These are phyloP conservation scores for Diatrype stigma DNA, from an alignment of 2,329 filamentous ascomycete species.

Conservation along the genomic window DNA sequence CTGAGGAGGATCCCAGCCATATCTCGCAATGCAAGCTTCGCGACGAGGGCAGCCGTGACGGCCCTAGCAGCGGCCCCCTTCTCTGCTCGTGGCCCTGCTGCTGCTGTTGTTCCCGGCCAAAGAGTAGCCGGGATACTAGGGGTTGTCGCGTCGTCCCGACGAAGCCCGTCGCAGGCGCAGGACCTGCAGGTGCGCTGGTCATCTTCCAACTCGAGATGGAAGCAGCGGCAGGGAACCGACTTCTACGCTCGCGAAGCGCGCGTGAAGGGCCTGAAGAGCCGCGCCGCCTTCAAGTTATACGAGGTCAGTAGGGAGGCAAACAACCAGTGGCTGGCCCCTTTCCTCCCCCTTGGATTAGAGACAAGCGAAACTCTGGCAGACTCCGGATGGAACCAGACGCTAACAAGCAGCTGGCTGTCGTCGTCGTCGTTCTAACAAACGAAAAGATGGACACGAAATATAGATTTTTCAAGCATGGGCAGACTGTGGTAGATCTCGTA, in stretches of 20 bases:
- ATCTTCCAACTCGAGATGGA: constrained; percentile 74
- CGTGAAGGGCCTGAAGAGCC: constrained; percentile 76
- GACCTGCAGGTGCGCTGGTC: constrained; percentile 33
- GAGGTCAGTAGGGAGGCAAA: constrained; percentile 68
- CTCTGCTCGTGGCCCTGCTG: neutral
- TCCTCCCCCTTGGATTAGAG: too few relatives aligned
- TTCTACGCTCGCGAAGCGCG: constrained; percentile 69
- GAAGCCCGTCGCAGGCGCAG: too few relatives aligned
- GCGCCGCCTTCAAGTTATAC: constrained; percentile 89
- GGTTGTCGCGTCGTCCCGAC: too few relatives aligned
- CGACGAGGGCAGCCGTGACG: constrained; percentile 6
- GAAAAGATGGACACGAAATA: constrained; percentile 83
- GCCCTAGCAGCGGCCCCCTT: constrained; percentile 5
- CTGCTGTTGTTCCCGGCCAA: too few relatives aligned
- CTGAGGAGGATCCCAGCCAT: constrained; percentile 6
- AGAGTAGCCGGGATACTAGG: too few relatives aligned
- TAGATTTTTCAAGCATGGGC: constrained; percentile 70
- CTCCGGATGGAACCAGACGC: neutral
- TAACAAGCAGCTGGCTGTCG: neutral
- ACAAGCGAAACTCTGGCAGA: too few relatives aligned
- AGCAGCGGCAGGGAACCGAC: constrained; percentile 71
- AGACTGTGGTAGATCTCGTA: constrained; percentile 88
- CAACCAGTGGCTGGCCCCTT: too few relatives aligned
- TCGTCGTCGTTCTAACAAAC: constrained; percentile 2
- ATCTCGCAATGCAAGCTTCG: constrained; percentile 22